phyloP scores from a whole-genome alignment of 108 stramenopile species.

The Heterococcus sp. region DNA sequence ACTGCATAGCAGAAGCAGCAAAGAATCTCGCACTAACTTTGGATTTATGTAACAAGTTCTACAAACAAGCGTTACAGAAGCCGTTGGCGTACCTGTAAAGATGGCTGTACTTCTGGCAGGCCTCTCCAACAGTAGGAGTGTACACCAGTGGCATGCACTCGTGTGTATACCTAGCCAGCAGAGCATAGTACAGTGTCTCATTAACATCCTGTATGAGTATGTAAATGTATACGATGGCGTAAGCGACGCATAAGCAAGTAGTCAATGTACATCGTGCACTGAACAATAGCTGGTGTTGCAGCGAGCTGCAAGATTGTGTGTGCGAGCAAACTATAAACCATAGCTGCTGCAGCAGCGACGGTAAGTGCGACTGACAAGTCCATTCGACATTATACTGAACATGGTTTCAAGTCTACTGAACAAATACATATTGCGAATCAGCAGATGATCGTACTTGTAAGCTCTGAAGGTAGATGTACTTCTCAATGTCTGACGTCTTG shows the following conservation, averaged over 20 bases:
- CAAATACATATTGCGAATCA: no score
- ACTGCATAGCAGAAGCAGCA: no score
- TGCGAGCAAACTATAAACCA: neutral
- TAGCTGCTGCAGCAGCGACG: neutral
- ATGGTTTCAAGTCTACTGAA: no score
- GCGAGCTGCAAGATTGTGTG: neutral
- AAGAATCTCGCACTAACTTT: no score
- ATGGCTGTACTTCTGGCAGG: slow-evolving; percentile 76
- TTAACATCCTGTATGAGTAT: slow-evolving; percentile 11
- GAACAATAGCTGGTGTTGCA: neutral
- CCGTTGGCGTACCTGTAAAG: slow-evolving; percentile 43
- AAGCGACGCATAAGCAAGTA: neutral
- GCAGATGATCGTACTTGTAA: no score
- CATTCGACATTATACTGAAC: neutral
- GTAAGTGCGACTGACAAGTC: neutral
- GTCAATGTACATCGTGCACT: neutral
- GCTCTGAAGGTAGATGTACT: slow-evolving; percentile 86
- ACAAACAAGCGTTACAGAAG: no score
- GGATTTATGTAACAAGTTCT: no score
- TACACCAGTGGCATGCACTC: slow-evolving; percentile 96
- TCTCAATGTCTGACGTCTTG: slow-evolving; percentile 76
- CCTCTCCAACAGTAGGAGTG: slow-evolving; percentile 97
- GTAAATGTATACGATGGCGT: neutral
- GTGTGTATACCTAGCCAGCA: slow-evolving; percentile 86
- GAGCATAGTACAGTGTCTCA: slow-evolving; percentile 75